phyloP scores from a whole-genome alignment of 208 protist genomes.

The Angomonas deanei region DNA sequence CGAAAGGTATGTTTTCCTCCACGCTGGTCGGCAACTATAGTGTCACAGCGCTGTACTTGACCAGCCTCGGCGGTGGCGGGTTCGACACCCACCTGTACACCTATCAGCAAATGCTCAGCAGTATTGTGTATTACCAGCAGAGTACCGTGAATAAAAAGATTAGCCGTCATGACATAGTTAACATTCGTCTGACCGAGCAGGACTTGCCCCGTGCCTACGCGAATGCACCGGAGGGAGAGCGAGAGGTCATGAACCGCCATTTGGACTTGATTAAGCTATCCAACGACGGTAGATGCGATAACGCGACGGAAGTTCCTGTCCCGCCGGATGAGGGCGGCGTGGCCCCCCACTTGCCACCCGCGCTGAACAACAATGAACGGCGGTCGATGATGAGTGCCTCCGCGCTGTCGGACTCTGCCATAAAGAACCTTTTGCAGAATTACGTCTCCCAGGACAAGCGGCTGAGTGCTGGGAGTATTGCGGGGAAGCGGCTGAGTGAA shows the following conservation, averaged over 20 bases:
- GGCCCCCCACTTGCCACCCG: not conserved
- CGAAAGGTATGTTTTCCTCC: constrained; percentile 73
- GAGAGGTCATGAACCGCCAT: constrained; percentile 28
- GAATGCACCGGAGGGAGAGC: not conserved
- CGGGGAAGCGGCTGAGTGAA: not conserved
- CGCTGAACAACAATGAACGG: not conserved
- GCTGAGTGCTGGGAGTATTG: not conserved
- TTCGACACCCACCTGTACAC: constrained; percentile 86
- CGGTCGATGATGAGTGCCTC: not conserved
- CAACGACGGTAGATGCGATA: constrained; percentile 64
- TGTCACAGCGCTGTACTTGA: constrained; percentile 78
- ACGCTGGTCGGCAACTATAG: constrained; percentile 72
- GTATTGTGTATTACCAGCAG: constrained; percentile 43
- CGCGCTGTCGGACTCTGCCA: not conserved
- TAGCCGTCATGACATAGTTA: constrained; percentile 50
- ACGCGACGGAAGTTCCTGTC: constrained; percentile 35
- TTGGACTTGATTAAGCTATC: constrained; percentile 42
- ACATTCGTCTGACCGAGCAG: constrained; percentile 66
- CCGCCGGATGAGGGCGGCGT: constrained; percentile 45
- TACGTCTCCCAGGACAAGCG: not conserved
- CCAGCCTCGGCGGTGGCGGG: constrained; percentile 57
- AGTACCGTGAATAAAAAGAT: constrained; percentile 30
- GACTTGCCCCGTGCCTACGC: constrained; percentile 61
- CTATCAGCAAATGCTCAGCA: constrained; percentile 65
- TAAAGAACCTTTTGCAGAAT: not conserved